Percentiles rank a stretch among this genome's conserved stretches.
These are phyloP conservation scores for Penicillium bovifimosum DNA, from an alignment of 495 filamentous ascomycete genomes.

Conservation along the genomic window DNA sequence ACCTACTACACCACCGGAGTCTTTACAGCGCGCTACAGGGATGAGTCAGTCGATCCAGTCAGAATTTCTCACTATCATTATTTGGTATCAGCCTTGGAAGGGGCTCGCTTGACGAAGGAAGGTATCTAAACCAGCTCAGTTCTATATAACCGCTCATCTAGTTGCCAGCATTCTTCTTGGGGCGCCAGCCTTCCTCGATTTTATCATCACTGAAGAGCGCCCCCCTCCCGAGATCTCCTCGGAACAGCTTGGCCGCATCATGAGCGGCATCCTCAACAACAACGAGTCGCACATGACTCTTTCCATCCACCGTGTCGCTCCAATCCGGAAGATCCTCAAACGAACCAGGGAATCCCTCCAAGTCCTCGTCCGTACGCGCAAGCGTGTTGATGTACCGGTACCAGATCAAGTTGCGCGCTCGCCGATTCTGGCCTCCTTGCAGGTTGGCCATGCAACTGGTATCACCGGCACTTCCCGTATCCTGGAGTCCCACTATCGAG, in stretches of 20 bases:
- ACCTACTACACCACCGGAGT: no score
- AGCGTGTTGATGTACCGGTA: conserved; percentile 16
- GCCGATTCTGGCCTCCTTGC: conserved; percentile 12
- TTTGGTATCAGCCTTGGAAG: no score
- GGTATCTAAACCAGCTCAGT: not conserved
- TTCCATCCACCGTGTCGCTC: conserved; percentile 14
- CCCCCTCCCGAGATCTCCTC: conserved; percentile 8
- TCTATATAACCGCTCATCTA: conserved; percentile 1
- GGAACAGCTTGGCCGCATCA: conserved; percentile 10
- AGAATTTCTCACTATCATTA: no score
- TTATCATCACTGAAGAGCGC: conserved; percentile 10
- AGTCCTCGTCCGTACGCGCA: conserved; percentile 13
- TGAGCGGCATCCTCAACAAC: conserved; percentile 12
- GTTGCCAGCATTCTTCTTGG: conserved; percentile 3
- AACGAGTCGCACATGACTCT: conserved; percentile 13
- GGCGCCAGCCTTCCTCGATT: conserved; percentile 10
- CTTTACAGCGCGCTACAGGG: no score
- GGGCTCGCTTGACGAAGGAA: no score
- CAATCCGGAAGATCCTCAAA: conserved; percentile 12
- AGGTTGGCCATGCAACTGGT: conserved; percentile 13
- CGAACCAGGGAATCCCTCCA: conserved; percentile 11
- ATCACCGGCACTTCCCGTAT: conserved; percentile 11
- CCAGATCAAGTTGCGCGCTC: conserved; percentile 15
- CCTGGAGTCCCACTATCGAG: conserved; percentile 12
- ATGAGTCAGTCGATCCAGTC: no score